These are phyloP conservation scores for Dovyalis caffra DNA, from an alignment of 345 rosid genomes.

Conservation along the genomic window DNA sequence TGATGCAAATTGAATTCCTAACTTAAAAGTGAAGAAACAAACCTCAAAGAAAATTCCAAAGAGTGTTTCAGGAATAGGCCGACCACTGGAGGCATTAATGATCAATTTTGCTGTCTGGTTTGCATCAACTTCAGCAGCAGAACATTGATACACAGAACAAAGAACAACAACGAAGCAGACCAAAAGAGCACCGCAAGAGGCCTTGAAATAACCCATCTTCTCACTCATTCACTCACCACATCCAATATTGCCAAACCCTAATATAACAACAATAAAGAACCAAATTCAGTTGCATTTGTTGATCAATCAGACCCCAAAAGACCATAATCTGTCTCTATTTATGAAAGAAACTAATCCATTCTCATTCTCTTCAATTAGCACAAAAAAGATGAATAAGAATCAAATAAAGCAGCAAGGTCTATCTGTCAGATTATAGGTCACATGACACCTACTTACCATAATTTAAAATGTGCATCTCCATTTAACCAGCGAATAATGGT, in stretches of 20 bases:
- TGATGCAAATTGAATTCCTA: neutral
- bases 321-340: neutral
- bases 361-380: neutral
- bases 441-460: no score
- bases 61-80: constrained; percentile 65
- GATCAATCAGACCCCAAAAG: neutral
- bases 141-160: constrained; percentile 43
- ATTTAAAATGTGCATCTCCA: no score
- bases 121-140: constrained; percentile 44
- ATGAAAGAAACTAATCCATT: neutral
- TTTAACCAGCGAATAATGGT: no score
- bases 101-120: constrained; percentile 44
- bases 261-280: constrained; percentile 17
- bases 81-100: constrained; percentile 59
- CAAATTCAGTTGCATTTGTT: constrained; percentile 13
- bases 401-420: neutral
- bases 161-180: constrained; percentile 43
- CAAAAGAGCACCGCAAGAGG: constrained; percentile 13
- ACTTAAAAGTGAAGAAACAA: constrained; percentile 6
- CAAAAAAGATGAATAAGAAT: neutral
- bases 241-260: constrained; percentile 31
- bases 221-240: constrained; percentile 29
- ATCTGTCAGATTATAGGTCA: neutral
- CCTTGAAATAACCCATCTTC: constrained; percentile 39
- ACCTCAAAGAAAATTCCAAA: constrained; percentile 98